Base-by-base conservation (phyloP, 2,329 filamentous ascomycete species). In the Trichoderma cornu-damae region DNA sequence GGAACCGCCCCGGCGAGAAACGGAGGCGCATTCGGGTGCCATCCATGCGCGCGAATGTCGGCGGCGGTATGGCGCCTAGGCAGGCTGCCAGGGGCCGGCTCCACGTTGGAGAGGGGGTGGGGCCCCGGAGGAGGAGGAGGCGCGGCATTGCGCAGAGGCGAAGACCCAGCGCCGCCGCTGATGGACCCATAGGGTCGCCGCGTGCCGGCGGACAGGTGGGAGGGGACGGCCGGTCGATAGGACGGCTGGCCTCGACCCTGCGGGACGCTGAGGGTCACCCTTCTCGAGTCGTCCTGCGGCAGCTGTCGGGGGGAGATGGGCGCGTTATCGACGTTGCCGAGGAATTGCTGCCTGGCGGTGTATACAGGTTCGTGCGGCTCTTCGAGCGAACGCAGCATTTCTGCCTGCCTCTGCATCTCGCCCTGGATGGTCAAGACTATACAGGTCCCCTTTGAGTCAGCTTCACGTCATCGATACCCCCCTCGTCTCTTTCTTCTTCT, bases 61-160 rank as follows among this genome's bases (percentile, higher is more conserved):
- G 94, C 94, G 37, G 92, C 93, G 1, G 94, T 99, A 73, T 99
- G 94, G 60, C 93, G 84, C 61, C 93, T 86, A 43, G 85, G 83
- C 46, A 96, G 78, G 65, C 85, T 91, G 57, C 84, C 81, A 34
- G 86, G 84, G 32, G 84, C 81, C 24, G 81, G 79, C 64, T 85
- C 79, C 30, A 83, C 78, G 58, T 82, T 77, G 16, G 86, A 81
- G 18, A 86, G 77, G 32, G 85, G 85, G 67, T 89, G 88, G 30
- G 85, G 82, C 62, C 73, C 79, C 61, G 78, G 79, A 50, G 86
- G 85, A n/a, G 84, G 83, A 12, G 85, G 83, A 9, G 85, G 81
- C 12, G 76, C 74, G 63, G 84, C 84, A 40, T 86, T 83, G 60
- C 89, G 86, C 63, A 87, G 78, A 56, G 91, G 90, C 7, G 90